These are phyloP conservation scores for Cryptococcus jaspeensis DNA, from an alignment of 1,284 basidiomycete species.

Conservation along the genomic window DNA sequence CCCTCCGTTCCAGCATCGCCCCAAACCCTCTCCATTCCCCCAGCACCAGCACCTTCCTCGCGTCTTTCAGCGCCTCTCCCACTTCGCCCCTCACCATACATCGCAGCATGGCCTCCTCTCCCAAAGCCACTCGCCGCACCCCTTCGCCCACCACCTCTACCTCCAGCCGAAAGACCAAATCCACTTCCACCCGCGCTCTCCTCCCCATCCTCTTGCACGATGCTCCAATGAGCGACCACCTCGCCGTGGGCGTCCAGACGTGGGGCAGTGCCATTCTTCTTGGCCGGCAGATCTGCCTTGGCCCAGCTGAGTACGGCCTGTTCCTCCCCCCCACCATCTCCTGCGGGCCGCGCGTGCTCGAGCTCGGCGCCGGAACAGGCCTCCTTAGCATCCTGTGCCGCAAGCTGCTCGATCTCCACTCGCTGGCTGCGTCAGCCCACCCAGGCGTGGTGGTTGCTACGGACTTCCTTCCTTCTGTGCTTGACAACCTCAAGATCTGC, in stretches of 20 bases:
- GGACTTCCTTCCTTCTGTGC: conserved; percentile 72
- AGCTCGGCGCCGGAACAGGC: conserved; percentile 85
- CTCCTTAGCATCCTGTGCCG: conserved; percentile 67
- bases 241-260: conserved; percentile 80
- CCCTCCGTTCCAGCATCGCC: conserved; percentile 14
- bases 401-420: conserved; percentile 57
- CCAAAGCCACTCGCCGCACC: background rate
- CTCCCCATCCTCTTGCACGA: conserved; percentile 63
- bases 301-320: conserved; percentile 53
- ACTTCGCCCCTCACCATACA: conserved; percentile 24
- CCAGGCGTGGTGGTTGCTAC: conserved; percentile 63
- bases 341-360: conserved; percentile 61
- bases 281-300: conserved; percentile 68
- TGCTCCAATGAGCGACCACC: conserved; percentile 70
- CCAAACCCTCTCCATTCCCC: conserved; percentile 37
- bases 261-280: conserved; percentile 86
- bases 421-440: conserved; percentile 7
- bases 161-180: background rate
- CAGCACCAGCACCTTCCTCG: conserved; percentile 37
- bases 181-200: conserved; percentile 18
- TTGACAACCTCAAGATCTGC: conserved; percentile 71
- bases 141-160: conserved; percentile 7
- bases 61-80: conserved; percentile 35
- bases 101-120: background rate
- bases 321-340: conserved; percentile 19